These are phyloP conservation scores for Herpetospermum pedunculosum DNA, from an alignment of 306 rosid genomes.

Conservation along the genomic window DNA sequence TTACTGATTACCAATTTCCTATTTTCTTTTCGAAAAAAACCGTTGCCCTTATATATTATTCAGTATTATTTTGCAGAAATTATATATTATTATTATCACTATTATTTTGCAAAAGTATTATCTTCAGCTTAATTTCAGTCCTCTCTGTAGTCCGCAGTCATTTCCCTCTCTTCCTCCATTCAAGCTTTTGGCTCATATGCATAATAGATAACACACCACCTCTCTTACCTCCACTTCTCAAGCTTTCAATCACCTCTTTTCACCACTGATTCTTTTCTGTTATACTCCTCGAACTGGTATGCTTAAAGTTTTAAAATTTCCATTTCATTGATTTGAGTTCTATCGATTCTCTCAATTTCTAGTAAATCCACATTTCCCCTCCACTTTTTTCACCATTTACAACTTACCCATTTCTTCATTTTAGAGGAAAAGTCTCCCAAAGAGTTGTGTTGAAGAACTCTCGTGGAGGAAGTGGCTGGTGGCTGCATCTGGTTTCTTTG, in stretches of 20 bases:
- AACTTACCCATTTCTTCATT: conserved; percentile 57
- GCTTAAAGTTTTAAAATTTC: background rate
- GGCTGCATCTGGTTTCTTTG: conserved; percentile 75
- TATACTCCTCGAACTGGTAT: background rate
- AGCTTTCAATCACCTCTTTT: background rate
- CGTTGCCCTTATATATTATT: too few species aligned
- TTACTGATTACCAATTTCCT: too few species aligned
- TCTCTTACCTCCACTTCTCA: background rate
- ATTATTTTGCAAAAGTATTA: background rate
- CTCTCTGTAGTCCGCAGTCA: background rate
- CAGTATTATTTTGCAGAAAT: too few species aligned
- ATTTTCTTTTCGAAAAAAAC: too few species aligned
- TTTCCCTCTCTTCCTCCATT: background rate
- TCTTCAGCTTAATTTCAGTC: background rate
- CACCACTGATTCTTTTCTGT: background rate
- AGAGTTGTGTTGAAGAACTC: conserved; percentile 57
- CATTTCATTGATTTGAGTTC: background rate
- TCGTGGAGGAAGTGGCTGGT: conserved; percentile 75
- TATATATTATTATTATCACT: too few species aligned
- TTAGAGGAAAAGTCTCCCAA: conserved; percentile 76
- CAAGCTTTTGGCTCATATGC: background rate
- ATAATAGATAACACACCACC: background rate
- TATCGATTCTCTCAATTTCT: background rate
- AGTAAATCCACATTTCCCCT: background rate
- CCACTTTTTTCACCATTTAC: conserved; percentile 41